phyloP scores from a whole-genome alignment of 2,329 filamentous ascomycete species.

The Penicillium sp. region DNA sequence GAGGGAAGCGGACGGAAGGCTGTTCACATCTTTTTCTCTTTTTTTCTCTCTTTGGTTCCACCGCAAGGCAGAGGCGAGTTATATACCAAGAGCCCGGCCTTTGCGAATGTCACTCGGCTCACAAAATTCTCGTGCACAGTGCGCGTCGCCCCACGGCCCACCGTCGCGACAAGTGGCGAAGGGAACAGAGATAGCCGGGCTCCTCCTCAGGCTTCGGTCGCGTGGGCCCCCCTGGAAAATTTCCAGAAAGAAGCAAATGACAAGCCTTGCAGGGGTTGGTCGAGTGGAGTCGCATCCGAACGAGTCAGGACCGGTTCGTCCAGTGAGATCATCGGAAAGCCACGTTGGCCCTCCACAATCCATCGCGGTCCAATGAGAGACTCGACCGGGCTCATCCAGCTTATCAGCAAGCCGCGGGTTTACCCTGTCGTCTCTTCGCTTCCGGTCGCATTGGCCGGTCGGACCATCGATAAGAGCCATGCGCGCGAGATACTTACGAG shows the following conservation, averaged over 20 bases:
- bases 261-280: constrained; percentile 19
- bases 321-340: background rate
- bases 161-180: constrained; percentile 9
- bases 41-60: constrained; percentile 26
- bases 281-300: background rate
- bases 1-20: constrained; percentile 10
- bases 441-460: constrained; percentile 17
- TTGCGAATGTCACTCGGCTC: background rate
- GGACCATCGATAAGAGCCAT: constrained; percentile 22
- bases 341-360: background rate
- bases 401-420: constrained; percentile 27
- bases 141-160: constrained; percentile 19
- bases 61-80: constrained; percentile 13
- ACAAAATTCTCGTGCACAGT: constrained; percentile 21
- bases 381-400: constrained; percentile 7
- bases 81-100: constrained; percentile 18
- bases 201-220: constrained; percentile 15
- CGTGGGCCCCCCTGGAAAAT: constrained; percentile 22
- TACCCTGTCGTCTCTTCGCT: constrained; percentile 15
- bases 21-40: constrained; percentile 29
- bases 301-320: background rate
- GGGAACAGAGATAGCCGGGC: constrained; percentile 17
- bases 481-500: constrained; percentile 7
- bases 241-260: constrained; percentile 30
- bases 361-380: background rate